These are phyloP conservation scores for Leccinum pachyderme DNA, from an alignment of 1,284 basidiomycete genomes.

Conservation along the genomic window DNA sequence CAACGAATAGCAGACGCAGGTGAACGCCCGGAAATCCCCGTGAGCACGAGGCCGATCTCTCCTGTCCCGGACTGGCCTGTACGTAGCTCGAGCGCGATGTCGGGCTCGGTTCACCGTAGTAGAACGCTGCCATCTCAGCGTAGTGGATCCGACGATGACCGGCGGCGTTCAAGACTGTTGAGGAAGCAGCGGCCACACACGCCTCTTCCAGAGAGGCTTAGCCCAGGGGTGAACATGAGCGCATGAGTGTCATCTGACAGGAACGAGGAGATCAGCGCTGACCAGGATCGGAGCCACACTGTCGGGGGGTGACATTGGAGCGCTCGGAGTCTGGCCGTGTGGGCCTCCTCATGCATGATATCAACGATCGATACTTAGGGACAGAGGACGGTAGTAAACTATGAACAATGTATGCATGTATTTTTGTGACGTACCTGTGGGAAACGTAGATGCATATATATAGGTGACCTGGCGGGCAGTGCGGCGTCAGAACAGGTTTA, in stretches of 20 bases:
- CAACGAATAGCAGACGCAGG: conserved; percentile 19
- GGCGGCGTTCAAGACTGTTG: conserved; percentile 41
- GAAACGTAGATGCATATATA: background rate
- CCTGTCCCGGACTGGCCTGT: conserved; percentile 44
- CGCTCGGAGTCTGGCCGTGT: conserved; percentile 12
- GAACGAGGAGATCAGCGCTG: background rate
- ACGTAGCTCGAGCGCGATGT: conserved; percentile 23
- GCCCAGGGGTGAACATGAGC: conserved; percentile 26
- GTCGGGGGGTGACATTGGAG: conserved; percentile 11
- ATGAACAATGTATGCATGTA: background rate
- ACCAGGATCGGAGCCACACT: conserved; percentile 7
- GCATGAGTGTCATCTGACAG: conserved; percentile 3
- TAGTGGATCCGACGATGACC: conserved; percentile 36
- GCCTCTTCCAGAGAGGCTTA: conserved; percentile 18
- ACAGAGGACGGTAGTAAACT: background rate
- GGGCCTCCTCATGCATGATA: conserved; percentile 11
- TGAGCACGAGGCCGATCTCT: conserved; percentile 36
- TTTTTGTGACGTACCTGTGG: background rate
- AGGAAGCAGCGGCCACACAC: conserved; percentile 49
- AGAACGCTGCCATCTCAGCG: conserved; percentile 55
- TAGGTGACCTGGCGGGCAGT: background rate
- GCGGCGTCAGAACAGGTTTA: background rate
- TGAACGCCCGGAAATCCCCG: conserved; percentile 13
- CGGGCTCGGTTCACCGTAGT: conserved; percentile 46
- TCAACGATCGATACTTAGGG: background rate